Conservation (phyloP, 2,329 filamentous ascomycete genomes). For the Ceratocystis cacaofunesta region DNA sequence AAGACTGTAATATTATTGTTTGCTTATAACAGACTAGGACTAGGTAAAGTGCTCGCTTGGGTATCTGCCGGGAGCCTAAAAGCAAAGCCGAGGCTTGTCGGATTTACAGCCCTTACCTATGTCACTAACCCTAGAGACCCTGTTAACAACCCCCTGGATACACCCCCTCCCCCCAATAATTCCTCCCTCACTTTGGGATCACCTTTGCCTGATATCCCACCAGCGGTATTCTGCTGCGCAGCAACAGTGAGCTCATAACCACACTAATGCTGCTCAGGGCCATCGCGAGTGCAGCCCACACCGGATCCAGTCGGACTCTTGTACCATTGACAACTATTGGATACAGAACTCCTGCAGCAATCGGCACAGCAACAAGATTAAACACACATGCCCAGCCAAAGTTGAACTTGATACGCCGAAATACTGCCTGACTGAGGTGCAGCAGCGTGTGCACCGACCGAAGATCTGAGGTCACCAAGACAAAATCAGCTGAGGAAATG, state of each 20-base stretch:
- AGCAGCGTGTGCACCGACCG: constrained; percentile 57
- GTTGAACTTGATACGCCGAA: constrained; percentile 67
- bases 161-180: not conserved
- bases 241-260: constrained; percentile 60
- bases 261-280: constrained; percentile 83
- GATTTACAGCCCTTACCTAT: too few species aligned
- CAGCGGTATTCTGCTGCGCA: constrained; percentile 38
- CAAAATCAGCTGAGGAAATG: constrained; percentile 66
- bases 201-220: constrained; percentile 30
- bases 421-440: constrained; percentile 54
- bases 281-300: constrained; percentile 87
- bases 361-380: constrained; percentile 61
- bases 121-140: too few species aligned
- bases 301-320: constrained; percentile 55
- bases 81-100: too few species aligned
- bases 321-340: constrained; percentile 33
- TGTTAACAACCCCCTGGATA: too few species aligned
- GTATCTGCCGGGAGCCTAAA: too few species aligned
- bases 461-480: constrained; percentile 60
- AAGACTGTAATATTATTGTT: too few species aligned
- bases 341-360: constrained; percentile 70
- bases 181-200: constrained; percentile 16
- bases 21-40: too few species aligned
- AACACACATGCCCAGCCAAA: constrained; percentile 77
- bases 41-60: too few species aligned